Evolutionary conservation across 805 yeast genomes (phyloP).

Genomic region (Grigorovia transvaalensis): DNA sequence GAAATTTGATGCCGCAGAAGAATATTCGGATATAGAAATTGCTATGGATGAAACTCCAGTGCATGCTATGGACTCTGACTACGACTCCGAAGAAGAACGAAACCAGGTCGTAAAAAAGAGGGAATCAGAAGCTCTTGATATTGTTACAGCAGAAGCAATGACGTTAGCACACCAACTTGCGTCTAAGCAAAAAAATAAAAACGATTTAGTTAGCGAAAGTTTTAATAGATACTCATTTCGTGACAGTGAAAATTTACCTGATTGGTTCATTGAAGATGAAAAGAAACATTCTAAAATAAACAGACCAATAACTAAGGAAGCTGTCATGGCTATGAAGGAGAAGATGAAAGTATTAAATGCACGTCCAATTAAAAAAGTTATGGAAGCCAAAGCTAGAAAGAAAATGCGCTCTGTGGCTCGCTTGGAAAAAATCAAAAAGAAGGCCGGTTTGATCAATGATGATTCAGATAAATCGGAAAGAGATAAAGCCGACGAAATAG

Average conservation of each 20-base stretch:
- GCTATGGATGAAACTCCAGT: slow-evolving; percentile 33
- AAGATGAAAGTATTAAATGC: slow-evolving; percentile 79
- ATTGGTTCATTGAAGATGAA: slow-evolving; percentile 96
- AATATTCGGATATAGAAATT: slow-evolving; percentile 35
- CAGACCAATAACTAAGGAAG: slow-evolving; percentile 93
- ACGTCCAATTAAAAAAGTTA: slow-evolving; percentile 96
- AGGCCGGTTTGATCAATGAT: slow-evolving; percentile 83
- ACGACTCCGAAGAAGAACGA: slow-evolving; percentile 45
- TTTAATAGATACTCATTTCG: slow-evolving; percentile 87
- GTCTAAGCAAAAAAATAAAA: slow-evolving; percentile 71
- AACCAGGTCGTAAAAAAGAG: slow-evolving; percentile 33
- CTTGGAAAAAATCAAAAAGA: slow-evolving; percentile 81
- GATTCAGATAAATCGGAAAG: slow-evolving; percentile 79
- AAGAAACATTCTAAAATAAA: slow-evolving; percentile 71
- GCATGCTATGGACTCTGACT: slow-evolving; percentile 33
- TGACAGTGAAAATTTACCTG: slow-evolving; percentile 83
- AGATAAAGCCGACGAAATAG: slow-evolving; percentile 90
- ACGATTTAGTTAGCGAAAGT: slow-evolving; percentile 85
- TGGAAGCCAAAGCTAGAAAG: slow-evolving; percentile 95
- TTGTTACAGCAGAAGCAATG: slow-evolving; percentile 95
- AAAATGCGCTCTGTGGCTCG: slow-evolving; percentile 83
- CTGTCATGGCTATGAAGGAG: slow-evolving; percentile 66
- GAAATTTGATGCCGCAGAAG: slow-evolving; percentile 13
- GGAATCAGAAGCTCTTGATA: slow-evolving; percentile 59
- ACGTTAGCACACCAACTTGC: slow-evolving; percentile 95